These are phyloP conservation scores for Russula sp. DNA, from an alignment of 768 basidiomycete genomes.

Conservation along the genomic window DNA sequence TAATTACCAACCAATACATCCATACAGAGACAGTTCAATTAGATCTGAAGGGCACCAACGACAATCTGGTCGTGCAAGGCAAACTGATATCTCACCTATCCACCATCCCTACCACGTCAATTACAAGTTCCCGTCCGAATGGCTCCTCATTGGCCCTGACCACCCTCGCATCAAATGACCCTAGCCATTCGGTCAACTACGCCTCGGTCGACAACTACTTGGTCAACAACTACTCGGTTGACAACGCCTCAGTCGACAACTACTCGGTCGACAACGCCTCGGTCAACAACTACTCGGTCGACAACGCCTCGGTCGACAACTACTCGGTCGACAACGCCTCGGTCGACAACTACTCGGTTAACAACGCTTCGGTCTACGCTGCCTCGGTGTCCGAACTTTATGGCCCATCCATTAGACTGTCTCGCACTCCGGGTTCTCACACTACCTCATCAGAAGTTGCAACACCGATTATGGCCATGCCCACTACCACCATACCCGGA, in stretches of 20 bases:
- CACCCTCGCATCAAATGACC: slow-evolving; percentile 52
- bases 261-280: no score
- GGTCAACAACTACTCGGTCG: no score
- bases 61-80: slow-evolving; percentile 95
- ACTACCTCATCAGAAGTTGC: slow-evolving; percentile 43
- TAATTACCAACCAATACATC: neutral
- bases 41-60: slow-evolving; percentile 96
- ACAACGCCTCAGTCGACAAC: no score
- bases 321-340: no score
- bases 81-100: slow-evolving; percentile 96
- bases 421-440: slow-evolving; percentile 65
- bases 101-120: slow-evolving; percentile 85
- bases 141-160: slow-evolving; percentile 54
- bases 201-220: no score
- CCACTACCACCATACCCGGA: no score
- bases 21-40: slow-evolving; percentile 85
- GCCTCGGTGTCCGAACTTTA: neutral
- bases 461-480: slow-evolving; percentile 25
- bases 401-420: slow-evolving; percentile 44
- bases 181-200: no score
- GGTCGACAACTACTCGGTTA: no score
- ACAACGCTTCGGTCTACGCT: no score
- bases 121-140: slow-evolving; percentile 78
- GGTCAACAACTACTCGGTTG: no score
- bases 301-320: no score